These are phyloP conservation scores for Candida xiaguanensis DNA, from an alignment of 805 yeast genomes.

Conservation along the genomic window DNA sequence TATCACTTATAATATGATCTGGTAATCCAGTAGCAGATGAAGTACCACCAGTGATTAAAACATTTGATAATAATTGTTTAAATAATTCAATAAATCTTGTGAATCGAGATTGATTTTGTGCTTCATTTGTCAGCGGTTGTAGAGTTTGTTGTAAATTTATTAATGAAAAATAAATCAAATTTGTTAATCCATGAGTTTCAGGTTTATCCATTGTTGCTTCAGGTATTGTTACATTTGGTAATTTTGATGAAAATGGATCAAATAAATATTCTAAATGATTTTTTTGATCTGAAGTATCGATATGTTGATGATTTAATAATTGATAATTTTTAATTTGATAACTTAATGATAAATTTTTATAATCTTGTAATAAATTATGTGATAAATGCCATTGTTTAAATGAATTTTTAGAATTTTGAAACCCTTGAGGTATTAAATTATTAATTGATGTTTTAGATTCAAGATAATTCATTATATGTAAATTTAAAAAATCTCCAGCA, in stretches of 20 bases:
- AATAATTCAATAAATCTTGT: conserved; percentile 38
- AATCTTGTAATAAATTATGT: conserved; percentile 32
- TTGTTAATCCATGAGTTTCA: conserved; percentile 46
- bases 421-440: conserved; percentile 17
- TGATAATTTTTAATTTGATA: conserved; percentile 21
- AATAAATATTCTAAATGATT: conserved; percentile 60
- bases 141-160: conserved; percentile 33
- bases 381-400: conserved; percentile 35
- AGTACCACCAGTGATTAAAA: conserved; percentile 61
- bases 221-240: conserved; percentile 30
- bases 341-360: conserved; percentile 29
- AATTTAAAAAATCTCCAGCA: conserved; percentile 82
- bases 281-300: conserved; percentile 10
- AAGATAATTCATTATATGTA: conserved; percentile 53
- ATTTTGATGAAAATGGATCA: conserved; percentile 53
- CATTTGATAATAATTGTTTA: conserved; percentile 33
- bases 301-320: conserved; percentile 8
- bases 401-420: conserved; percentile 19
- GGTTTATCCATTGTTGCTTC: conserved; percentile 43
- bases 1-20: conserved; percentile 52
- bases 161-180: conserved; percentile 31
- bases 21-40: conserved; percentile 53
- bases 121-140: conserved; percentile 25
- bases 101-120: conserved; percentile 22
- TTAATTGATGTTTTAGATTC: conserved; percentile 10